Base-by-base conservation (phyloP, 345 rosid species). In the Dimocarpus longan region DNA sequence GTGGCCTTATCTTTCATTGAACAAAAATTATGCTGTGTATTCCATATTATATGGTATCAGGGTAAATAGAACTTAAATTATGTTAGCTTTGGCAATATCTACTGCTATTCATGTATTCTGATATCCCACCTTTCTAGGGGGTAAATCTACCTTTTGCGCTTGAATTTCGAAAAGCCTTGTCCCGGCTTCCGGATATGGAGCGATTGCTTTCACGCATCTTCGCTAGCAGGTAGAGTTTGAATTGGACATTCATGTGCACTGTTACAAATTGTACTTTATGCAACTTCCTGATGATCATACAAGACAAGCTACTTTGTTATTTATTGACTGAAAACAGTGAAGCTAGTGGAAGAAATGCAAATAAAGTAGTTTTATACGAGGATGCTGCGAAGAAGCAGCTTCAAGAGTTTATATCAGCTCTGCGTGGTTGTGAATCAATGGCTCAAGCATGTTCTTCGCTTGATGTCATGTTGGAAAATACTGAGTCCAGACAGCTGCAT, bases 111-210 rank as follows among this genome's bases (percentile, higher is more conserved):
- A 24, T 72, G 22, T 76, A 46, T 46, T 50, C n/a, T 82, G 70
- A 80, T 71, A 40, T 73, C 28, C 21, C 46, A n/a, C 69, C 71
- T 79, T 57, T 78, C 65, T 81, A 96, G 99, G 99, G 95, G 73
- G 89, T 77, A 82, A 93, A 89, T 82, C 89, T 85, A 69, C 76
- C 92, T 21, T 79, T 82, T 79, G 84, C 91, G 10, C 85, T 90
- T 76, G 97, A 96, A 77, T 96, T 93, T 74, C 91, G 91, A 68
- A 96, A 93, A 77, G 86, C 87, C 21, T 79, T 96, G 80, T 89
- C 91, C 67, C 87, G 86, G 86, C 90, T 96, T 85, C 97, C 98
- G 32, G 99, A 96, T 85, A 91, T 96, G 94, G 99, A 96, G 86
- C 90, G 99, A 79, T 70, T 96, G 85, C 90, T 96, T 81, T 91